A percentile compares a stretch with the other conserved stretches of the same genome.
These are phyloP conservation scores for Pseudonitzschia multistriata DNA, from an alignment of 108 stramenopile genomes.

Conservation along the genomic window DNA sequence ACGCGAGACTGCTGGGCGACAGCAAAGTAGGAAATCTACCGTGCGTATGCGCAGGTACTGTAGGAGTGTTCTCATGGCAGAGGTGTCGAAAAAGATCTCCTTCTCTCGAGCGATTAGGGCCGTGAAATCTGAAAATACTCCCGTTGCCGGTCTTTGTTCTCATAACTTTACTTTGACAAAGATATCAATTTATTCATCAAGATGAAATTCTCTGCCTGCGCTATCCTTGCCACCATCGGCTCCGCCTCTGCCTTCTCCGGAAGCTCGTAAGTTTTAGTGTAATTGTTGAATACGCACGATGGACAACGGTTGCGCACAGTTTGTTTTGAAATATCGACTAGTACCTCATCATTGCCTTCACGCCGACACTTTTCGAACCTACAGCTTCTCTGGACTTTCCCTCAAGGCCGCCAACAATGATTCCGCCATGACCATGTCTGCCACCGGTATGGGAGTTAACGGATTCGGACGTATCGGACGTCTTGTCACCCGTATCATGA, in stretches of 20 bases:
- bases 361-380: not conserved
- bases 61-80: constrained; percentile 1
- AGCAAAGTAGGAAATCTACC: not conserved
- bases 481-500: constrained; percentile 97
- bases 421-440: constrained; percentile 79
- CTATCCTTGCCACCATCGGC: constrained; percentile 65
- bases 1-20: constrained; percentile 3
- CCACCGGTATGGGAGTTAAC: constrained; percentile 92
- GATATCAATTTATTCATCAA: constrained; percentile 19
- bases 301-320: not conserved
- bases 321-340: not conserved
- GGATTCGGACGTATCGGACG: constrained; percentile 99
- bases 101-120: not conserved
- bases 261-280: constrained; percentile 50
- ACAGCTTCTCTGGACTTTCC: constrained; percentile 76
- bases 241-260: constrained; percentile 72
- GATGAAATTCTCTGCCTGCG: constrained; percentile 83
- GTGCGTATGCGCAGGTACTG: not conserved
- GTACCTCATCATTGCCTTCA: not conserved
- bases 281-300: not conserved
- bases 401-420: constrained; percentile 71
- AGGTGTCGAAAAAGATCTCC: constrained; percentile 4
- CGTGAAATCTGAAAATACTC: constrained; percentile 4
- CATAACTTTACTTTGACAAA: constrained; percentile 9
- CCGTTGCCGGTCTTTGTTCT: not conserved